Conservation (phyloP, 768 basidiomycete species). For the Leccinellum albellum region DNA sequence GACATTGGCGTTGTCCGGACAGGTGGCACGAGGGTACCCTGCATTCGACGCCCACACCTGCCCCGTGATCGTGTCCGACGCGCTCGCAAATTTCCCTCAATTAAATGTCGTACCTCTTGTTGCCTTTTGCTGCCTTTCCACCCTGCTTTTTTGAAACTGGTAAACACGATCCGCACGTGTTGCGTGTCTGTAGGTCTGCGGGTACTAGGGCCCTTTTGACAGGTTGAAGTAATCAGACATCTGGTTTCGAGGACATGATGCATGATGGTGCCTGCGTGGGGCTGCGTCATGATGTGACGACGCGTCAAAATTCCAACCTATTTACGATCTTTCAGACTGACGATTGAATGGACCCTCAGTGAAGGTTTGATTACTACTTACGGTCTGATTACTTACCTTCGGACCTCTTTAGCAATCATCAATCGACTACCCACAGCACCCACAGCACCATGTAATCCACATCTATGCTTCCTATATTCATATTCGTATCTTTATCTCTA, state of each 20-base stretch:
- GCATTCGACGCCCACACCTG: background rate
- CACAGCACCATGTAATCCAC: background rate
- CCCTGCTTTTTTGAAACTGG: background rate
- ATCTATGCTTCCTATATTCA: background rate
- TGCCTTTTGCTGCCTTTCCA: background rate
- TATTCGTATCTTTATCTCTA: background rate
- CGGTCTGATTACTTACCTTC: too few relatives aligned
- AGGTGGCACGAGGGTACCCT: background rate
- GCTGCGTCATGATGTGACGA: background rate
- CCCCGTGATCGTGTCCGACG: background rate
- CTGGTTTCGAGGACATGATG: background rate
- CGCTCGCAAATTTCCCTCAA: constrained; percentile 8
- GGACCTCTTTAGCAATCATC: too few relatives aligned
- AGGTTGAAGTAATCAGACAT: background rate
- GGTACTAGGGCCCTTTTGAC: background rate
- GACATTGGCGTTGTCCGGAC: constrained; percentile 1
- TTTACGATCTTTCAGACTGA: background rate
- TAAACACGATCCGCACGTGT: background rate
- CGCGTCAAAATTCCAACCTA: background rate
- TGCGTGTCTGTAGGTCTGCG: background rate
- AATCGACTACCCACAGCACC: background rate
- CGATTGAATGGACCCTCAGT: background rate
- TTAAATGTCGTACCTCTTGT: background rate
- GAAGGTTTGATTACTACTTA: background rate
- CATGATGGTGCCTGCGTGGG: background rate